These are phyloP conservation scores for Calonectria crousiana DNA, from an alignment of 2,329 filamentous ascomycete genomes.

Conservation along the genomic window DNA sequence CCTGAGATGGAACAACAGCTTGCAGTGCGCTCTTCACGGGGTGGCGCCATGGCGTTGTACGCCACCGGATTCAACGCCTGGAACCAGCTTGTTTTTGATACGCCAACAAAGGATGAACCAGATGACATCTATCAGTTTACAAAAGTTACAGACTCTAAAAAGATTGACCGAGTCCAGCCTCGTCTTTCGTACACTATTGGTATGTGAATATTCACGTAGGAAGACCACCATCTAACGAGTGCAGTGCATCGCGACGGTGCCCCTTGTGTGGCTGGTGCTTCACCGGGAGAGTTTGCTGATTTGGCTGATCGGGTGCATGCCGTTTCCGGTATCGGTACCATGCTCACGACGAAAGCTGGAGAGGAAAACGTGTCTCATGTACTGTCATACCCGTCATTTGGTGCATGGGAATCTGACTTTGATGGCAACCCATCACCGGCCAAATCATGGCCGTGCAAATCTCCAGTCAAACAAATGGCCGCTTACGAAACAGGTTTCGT, in stretches of 20 bases:
- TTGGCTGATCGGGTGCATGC: conserved; percentile 27
- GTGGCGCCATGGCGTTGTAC: conserved; percentile 60
- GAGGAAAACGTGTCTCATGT: conserved; percentile 8
- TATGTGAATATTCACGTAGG: conserved; percentile 36
- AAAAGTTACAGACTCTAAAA: conserved; percentile 52
- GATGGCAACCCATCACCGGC: conserved; percentile 33
- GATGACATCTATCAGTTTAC: conserved; percentile 61
- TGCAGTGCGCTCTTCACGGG: conserved; percentile 2
- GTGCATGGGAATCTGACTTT: conserved; percentile 27
- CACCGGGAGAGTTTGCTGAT: not conserved
- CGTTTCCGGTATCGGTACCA: conserved; percentile 32
- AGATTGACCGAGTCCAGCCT: conserved; percentile 51
- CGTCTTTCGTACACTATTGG: conserved; percentile 61
- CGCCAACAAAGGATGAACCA: conserved; percentile 48
- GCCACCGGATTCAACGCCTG: conserved; percentile 71
- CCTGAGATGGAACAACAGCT: conserved; percentile 21
- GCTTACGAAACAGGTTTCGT: conserved; percentile 64
- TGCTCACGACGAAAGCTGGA: conserved; percentile 2
- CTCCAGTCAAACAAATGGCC: conserved; percentile 54
- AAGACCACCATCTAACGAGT: not conserved
- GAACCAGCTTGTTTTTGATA: conserved; percentile 62
- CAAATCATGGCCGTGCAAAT: conserved; percentile 39
- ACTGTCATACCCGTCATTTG: conserved; percentile 39
- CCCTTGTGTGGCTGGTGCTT: conserved; percentile 37
- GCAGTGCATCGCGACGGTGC: conserved; percentile 37